Evolutionary conservation across 2,329 filamentous ascomycete genomes (phyloP).

Genomic region (Aspergillus sergii): DNA sequence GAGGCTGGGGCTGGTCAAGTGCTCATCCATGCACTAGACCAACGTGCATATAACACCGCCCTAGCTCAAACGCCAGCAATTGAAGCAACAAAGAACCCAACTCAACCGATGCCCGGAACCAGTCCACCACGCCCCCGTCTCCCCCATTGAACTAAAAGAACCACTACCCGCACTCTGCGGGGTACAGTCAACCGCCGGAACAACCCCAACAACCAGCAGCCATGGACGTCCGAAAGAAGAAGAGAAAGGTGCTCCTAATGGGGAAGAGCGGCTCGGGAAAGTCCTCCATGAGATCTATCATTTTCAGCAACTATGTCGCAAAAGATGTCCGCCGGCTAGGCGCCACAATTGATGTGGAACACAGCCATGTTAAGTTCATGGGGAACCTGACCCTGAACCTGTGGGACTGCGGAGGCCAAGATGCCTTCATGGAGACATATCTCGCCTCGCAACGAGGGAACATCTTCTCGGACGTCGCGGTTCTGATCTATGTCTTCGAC

Average conservation of each 20-base stretch:
- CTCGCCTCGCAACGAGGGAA: slow-evolving; percentile 92
- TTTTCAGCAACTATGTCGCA: slow-evolving; percentile 98
- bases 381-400: slow-evolving; percentile 96
- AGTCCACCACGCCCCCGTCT: not conserved
- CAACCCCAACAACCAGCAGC: slow-evolving; percentile 7
- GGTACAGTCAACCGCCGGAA: not conserved
- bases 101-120: not conserved
- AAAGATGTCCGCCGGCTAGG: slow-evolving; percentile 91
- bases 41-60: not conserved
- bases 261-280: slow-evolving; percentile 97
- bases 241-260: slow-evolving; percentile 87
- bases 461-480: slow-evolving; percentile 94
- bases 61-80: not conserved
- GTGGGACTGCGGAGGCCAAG: slow-evolving; percentile 98
- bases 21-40: not conserved
- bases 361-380: slow-evolving; percentile 98
- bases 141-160: not conserved
- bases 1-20: slow-evolving; percentile 1
- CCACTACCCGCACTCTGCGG: slow-evolving; percentile 1
- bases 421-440: slow-evolving; percentile 98
- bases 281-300: slow-evolving; percentile 97
- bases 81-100: not conserved
- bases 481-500: slow-evolving; percentile 98
- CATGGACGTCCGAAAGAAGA: slow-evolving; percentile 62
- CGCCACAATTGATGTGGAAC: slow-evolving; percentile 96